Evolutionary conservation across 805 yeast species (phyloP).

Genomic region (Komagataella mondaviorum): DNA sequence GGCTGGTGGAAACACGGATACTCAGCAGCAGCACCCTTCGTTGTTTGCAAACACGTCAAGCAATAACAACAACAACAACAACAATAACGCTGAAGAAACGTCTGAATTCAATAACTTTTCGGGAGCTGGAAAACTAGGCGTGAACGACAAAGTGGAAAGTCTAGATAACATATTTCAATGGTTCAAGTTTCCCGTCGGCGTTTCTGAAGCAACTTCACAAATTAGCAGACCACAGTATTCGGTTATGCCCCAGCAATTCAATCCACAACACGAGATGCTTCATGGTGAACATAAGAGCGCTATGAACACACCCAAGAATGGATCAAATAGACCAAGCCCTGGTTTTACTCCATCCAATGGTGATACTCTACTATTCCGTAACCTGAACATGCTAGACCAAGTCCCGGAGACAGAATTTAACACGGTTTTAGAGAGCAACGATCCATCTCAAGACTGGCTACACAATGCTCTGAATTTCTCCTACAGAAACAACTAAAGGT

Average conservation of each 20-base stretch:
- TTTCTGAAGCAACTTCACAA: neutral
- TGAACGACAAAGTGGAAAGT: slow-evolving; percentile 1
- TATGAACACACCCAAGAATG: neutral
- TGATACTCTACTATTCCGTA: slow-evolving; percentile 1
- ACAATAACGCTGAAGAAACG: neutral
- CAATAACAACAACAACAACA: neutral
- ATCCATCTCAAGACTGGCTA: slow-evolving; percentile 1
- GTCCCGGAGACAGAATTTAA: neutral
- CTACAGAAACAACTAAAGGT: neutral
- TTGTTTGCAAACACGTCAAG: neutral
- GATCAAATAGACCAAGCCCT: neutral
- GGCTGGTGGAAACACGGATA: neutral
- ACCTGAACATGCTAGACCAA: slow-evolving; percentile 5
- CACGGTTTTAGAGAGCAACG: neutral
- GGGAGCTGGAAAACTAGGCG: neutral
- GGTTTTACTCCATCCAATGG: neutral
- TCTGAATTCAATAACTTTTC: neutral
- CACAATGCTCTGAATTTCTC: neutral
- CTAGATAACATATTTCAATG: slow-evolving; percentile 7
- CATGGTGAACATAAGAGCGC: neutral
- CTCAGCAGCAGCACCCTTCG: neutral
- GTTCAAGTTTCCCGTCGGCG: slow-evolving; percentile 6
- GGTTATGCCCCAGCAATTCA: neutral
- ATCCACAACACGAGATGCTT: neutral
- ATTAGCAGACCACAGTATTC: slow-evolving; percentile 1